phyloP scores from a whole-genome alignment of 2,329 filamentous ascomycete genomes.

The Pleurostoma richardsiae region DNA sequence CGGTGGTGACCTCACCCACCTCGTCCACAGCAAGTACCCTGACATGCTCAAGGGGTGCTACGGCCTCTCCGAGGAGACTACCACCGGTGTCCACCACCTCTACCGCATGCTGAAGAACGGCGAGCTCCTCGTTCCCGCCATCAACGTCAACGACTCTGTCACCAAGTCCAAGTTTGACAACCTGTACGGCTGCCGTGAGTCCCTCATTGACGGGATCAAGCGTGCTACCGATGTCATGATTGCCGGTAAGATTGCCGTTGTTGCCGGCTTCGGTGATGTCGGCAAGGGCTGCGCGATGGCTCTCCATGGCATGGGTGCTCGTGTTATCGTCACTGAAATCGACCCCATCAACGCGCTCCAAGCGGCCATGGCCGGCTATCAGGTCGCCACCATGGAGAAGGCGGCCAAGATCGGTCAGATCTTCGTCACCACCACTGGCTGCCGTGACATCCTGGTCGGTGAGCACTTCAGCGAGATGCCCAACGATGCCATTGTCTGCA shows the following conservation, averaged over 20 bases:
- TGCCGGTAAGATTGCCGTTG: slow-evolving; percentile 96
- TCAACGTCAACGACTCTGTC: slow-evolving; percentile 99
- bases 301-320: slow-evolving; percentile 94
- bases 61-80: slow-evolving; percentile 99
- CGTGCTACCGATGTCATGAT: slow-evolving; percentile 99
- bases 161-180: slow-evolving; percentile 99
- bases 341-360: slow-evolving; percentile 99
- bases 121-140: slow-evolving; percentile 84
- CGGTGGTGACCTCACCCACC: slow-evolving; percentile 91
- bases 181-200: slow-evolving; percentile 98
- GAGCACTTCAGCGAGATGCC: slow-evolving; percentile 92
- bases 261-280: slow-evolving; percentile 98
- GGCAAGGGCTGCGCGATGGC: slow-evolving; percentile 98
- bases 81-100: slow-evolving; percentile 98
- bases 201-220: slow-evolving; percentile 99
- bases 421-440: slow-evolving; percentile 98
- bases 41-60: slow-evolving; percentile 98
- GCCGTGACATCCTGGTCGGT: slow-evolving; percentile 93
- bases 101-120: slow-evolving; percentile 96
- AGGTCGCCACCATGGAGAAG: slow-evolving; percentile 97
- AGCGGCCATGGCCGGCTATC: slow-evolving; percentile 93
- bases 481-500: slow-evolving; percentile 99
- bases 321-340: slow-evolving; percentile 93
- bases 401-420: slow-evolving; percentile 86
- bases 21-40: slow-evolving; percentile 97